phyloP scores from a whole-genome alignment of 192 early-diverging fungal species.

The Coemansia sp. region DNA sequence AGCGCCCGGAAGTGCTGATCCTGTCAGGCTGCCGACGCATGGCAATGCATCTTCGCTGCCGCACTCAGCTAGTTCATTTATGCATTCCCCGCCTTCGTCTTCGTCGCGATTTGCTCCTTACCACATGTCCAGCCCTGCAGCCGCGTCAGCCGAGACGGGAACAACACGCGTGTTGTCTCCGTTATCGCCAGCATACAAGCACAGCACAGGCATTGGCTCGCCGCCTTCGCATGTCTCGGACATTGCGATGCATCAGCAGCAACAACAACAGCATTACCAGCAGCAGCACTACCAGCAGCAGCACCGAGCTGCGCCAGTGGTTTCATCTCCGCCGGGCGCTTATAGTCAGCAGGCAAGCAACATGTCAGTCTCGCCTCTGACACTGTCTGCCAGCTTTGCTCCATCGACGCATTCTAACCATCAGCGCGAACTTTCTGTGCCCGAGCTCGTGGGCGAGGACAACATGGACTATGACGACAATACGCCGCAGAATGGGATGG shows the following conservation, averaged over 20 bases:
- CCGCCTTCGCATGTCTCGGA: neutral
- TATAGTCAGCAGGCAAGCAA: slow-evolving; percentile 11
- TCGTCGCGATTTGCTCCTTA: slow-evolving; percentile 47
- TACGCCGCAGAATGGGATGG: neutral
- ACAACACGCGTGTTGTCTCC: neutral
- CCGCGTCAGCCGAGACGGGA: slow-evolving; percentile 7
- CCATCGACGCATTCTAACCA: neutral
- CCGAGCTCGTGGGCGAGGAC: slow-evolving; percentile 36
- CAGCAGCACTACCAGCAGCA: slow-evolving; percentile 5
- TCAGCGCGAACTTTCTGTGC: slow-evolving; percentile 26
- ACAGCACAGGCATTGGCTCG: neutral
- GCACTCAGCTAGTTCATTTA: slow-evolving; percentile 36
- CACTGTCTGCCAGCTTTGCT: neutral
- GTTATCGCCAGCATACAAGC: neutral
- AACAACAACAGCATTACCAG: neutral
- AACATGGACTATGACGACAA: slow-evolving; percentile 36
- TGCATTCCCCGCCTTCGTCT: slow-evolving; percentile 38
- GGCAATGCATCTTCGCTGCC: slow-evolving; percentile 23
- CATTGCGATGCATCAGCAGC: slow-evolving; percentile 9
- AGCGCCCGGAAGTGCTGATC: slow-evolving; percentile 6
- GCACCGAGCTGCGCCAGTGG: neutral
- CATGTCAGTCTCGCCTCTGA: slow-evolving; percentile 13
- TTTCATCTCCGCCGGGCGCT: neutral
- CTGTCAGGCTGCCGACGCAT: slow-evolving; percentile 11
- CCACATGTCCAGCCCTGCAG: slow-evolving; percentile 36